These are phyloP conservation scores for Funneliformis caledonium DNA, from an alignment of 371 early-diverging fungal species.

Conservation along the genomic window DNA sequence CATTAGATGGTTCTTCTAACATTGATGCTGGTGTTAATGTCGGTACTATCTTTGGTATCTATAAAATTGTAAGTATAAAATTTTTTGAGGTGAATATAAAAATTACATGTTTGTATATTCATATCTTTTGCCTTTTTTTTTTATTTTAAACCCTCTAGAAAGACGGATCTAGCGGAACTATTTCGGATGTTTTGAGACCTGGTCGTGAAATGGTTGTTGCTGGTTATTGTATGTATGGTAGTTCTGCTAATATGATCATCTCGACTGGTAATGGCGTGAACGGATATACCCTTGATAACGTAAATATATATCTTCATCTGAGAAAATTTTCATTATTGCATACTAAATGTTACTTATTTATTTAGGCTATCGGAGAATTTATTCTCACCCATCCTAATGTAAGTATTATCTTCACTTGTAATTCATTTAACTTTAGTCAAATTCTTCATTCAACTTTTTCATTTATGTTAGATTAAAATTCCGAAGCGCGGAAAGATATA, in stretches of 20 bases:
- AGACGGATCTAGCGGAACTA: slow-evolving; percentile 48
- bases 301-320: slow-evolving; percentile 37
- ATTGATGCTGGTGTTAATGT: slow-evolving; percentile 98
- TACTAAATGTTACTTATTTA: background rate
- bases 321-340: slow-evolving; percentile 6
- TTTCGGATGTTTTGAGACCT: slow-evolving; percentile 79
- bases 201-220: slow-evolving; percentile 94
- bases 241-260: slow-evolving; percentile 81
- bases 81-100: background rate
- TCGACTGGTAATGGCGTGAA: slow-evolving; percentile 90
- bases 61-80: slow-evolving; percentile 73
- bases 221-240: slow-evolving; percentile 98
- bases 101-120: background rate
- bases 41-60: slow-evolving; percentile 98
- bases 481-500: slow-evolving; percentile 95
- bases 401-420: slow-evolving; percentile 2
- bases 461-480: slow-evolving; percentile 62
- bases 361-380: slow-evolving; percentile 90
- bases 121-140: background rate
- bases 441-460: background rate
- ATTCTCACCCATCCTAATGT: slow-evolving; percentile 84
- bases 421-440: slow-evolving; percentile 22
- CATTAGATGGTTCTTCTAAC: slow-evolving; percentile 96
- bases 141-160: slow-evolving; percentile 38
- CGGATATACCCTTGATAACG: slow-evolving; percentile 96